Evolutionary conservation across 306 rosid genomes (phyloP).

Genomic region (Castanea crenata): DNA sequence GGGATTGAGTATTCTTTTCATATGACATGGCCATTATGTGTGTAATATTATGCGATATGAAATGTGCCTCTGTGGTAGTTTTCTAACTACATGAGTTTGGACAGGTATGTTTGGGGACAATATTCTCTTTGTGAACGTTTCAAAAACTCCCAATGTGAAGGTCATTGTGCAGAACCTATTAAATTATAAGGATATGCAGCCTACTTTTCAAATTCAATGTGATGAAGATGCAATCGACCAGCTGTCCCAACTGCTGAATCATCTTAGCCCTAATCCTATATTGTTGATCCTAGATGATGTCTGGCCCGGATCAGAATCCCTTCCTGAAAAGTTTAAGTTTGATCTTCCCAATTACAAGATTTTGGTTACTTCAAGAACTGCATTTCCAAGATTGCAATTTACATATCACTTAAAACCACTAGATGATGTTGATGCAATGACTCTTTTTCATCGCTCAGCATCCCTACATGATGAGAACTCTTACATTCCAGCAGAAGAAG

Average conservation of each 20-base stretch:
- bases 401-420: constrained; percentile 30
- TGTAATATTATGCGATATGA: neutral
- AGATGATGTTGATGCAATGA: constrained; percentile 37
- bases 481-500: constrained; percentile 16
- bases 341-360: constrained; percentile 44
- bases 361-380: constrained; percentile 58
- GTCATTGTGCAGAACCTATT: constrained; percentile 34
- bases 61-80: neutral
- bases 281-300: constrained; percentile 65
- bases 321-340: constrained; percentile 36
- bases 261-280: constrained; percentile 14
- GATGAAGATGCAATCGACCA: constrained; percentile 37
- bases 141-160: constrained; percentile 38
- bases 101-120: constrained; percentile 42
- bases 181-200: constrained; percentile 25
- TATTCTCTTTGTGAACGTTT: constrained; percentile 41
- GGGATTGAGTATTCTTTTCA: neutral
- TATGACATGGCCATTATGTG: neutral
- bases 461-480: constrained; percentile 16
- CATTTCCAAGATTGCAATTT: constrained; percentile 25
- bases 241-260: constrained; percentile 27
- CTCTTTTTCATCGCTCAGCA: constrained; percentile 51
- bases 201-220: constrained; percentile 23
- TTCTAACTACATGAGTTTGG: constrained; percentile 12
- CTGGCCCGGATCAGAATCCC: constrained; percentile 51